Evolutionary conservation across 164 flowering plant genomes (phyloP).

Genomic region (Houttuynia cordata): DNA sequence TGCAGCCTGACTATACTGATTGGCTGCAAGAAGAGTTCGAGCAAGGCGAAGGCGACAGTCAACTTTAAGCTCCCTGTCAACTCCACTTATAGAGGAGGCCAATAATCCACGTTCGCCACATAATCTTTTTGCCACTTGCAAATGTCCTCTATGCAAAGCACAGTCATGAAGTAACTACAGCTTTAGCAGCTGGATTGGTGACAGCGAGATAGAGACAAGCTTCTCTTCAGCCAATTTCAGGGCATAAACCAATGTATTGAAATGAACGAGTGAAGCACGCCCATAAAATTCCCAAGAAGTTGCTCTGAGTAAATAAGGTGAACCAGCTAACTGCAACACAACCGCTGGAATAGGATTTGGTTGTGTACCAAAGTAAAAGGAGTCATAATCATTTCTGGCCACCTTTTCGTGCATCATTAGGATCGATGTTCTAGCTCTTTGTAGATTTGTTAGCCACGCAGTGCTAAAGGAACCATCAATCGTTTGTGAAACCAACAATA

Average conservation of each 20-base stretch:
- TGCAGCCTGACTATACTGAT: too few species aligned
- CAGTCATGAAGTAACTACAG: too few species aligned
- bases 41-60: too few species aligned
- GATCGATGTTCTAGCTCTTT: too few species aligned
- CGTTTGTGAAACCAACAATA: too few species aligned
- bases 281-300: constrained; percentile 94
- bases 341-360: constrained; percentile 72
- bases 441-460: too few species aligned
- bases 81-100: too few species aligned
- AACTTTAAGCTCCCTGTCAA: too few species aligned
- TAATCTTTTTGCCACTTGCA: constrained; percentile 70
- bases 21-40: too few species aligned
- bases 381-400: constrained; percentile 20
- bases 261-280: constrained; percentile 73
- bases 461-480: too few species aligned
- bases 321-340: constrained; percentile 59
- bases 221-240: constrained; percentile 68
- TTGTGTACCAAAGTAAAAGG: constrained; percentile 48
- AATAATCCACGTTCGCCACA: constrained; percentile 85
- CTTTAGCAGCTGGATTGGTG: constrained; percentile 54
- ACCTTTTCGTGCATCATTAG: constrained; percentile 42
- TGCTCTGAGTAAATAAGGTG: constrained; percentile 76
- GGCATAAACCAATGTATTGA: constrained; percentile 64
- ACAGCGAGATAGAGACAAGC: constrained; percentile 55
- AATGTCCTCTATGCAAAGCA: constrained; percentile 65